Evolutionary conservation across 306 rosid species (phyloP).

Genomic region (Arachis hypogaea): DNA sequence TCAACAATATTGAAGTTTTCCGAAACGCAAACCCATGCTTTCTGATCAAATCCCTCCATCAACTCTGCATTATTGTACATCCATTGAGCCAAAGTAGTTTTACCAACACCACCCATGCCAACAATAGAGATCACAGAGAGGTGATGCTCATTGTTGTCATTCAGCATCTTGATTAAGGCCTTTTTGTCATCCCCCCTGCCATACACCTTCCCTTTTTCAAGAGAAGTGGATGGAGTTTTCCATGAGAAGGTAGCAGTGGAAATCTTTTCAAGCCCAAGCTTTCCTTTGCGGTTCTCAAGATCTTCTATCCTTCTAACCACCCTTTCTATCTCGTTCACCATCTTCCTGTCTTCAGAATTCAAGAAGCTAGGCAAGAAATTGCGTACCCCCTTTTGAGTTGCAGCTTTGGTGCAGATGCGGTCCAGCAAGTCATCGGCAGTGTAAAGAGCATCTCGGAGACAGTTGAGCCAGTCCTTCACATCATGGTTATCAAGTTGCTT

Average conservation of each 20-base stretch:
- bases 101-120: constrained; percentile 21
- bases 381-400: background rate
- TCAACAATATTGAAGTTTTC: background rate
- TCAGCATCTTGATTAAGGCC: background rate
- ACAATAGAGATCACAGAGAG: constrained; percentile 13
- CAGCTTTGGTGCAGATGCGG: constrained; percentile 22
- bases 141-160: background rate
- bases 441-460: background rate
- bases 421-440: constrained; percentile 33
- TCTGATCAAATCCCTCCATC: background rate
- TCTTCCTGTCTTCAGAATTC: background rate
- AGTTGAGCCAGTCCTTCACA: background rate
- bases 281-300: background rate
- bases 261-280: background rate
- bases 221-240: background rate
- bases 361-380: background rate
- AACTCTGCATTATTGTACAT: background rate
- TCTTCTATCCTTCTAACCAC: background rate
- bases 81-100: constrained; percentile 12
- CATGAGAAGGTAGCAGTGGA: background rate
- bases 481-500: background rate
- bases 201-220: background rate
- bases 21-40: constrained; percentile 13
- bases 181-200: constrained; percentile 6
- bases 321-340: background rate